Percentiles rank a stretch among this genome's conserved stretches.
These are phyloP conservation scores for Stephanodiscus minutulus DNA, from an alignment of 108 stramenopile genomes.

Conservation along the genomic window DNA sequence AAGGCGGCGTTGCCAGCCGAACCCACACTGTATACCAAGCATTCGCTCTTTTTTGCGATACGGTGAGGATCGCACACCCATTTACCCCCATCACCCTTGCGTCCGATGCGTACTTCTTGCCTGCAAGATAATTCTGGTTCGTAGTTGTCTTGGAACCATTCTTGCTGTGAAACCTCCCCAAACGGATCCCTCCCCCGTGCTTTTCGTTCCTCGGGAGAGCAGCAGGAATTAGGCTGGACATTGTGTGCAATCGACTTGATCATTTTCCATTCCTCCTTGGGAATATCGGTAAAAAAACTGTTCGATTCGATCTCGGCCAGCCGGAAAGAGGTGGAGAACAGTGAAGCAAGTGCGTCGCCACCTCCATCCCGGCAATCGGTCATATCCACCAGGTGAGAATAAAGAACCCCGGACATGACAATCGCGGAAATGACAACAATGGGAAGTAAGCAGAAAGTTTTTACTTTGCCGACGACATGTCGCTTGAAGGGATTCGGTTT, in stretches of 20 bases:
- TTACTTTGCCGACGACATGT: too few species aligned
- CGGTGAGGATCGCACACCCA: conserved; percentile 55
- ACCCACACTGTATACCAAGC: conserved; percentile 48
- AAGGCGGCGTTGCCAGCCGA: conserved; percentile 43
- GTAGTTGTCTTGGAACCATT: conserved; percentile 39
- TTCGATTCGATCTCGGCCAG: background rate
- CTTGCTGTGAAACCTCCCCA: too few species aligned
- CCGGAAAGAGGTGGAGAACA: background rate
- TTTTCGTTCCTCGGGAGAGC: too few species aligned
- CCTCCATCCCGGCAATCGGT: too few species aligned
- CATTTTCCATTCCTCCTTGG: conserved; percentile 2
- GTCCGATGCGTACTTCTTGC: conserved; percentile 11
- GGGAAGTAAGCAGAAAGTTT: too few species aligned
- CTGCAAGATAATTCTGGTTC: conserved; percentile 35
- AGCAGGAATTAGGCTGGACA: conserved; percentile 2
- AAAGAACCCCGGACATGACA: too few species aligned
- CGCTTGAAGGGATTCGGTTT: too few species aligned
- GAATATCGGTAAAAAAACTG: conserved; percentile 12
- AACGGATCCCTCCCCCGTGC: too few species aligned
- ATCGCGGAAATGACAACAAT: too few species aligned
- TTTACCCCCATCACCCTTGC: conserved; percentile 32
- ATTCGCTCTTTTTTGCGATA: conserved; percentile 30
- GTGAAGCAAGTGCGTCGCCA: too few species aligned
- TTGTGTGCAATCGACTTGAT: background rate
- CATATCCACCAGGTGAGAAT: too few species aligned